Conservation (phyloP, 108 stramenopile genomes). For the Nitzschia sp. region DNA sequence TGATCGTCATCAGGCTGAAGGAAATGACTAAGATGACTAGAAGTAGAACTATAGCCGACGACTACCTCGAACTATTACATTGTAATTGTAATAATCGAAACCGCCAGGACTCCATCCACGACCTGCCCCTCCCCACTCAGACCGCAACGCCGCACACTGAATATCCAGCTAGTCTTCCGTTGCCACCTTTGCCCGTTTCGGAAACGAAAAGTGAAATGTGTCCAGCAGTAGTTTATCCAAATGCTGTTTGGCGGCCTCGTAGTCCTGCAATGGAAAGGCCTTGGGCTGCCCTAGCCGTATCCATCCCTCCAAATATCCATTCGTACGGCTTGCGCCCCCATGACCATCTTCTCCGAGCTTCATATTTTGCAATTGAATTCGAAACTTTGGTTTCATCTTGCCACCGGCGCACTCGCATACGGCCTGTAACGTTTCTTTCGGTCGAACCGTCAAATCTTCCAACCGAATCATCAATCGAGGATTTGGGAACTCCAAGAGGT, state of each 20-base stretch:
- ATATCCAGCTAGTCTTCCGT: too few species aligned
- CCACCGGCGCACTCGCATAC: conserved; percentile 60
- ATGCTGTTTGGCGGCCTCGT: conserved; percentile 3
- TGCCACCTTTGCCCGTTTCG: too few species aligned
- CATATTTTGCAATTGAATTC: background rate
- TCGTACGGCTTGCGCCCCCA: conserved; percentile 6
- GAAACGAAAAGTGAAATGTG: background rate
- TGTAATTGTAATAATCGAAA: too few species aligned
- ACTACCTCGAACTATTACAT: too few species aligned
- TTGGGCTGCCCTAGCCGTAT: background rate
- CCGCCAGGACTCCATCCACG: too few species aligned
- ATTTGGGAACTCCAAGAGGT: conserved; percentile 31
- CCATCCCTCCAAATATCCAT: conserved; percentile 13
- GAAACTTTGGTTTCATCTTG: background rate
- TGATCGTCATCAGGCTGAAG: too few species aligned
- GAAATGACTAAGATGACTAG: too few species aligned
- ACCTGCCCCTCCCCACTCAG: too few species aligned
- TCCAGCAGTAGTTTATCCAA: conserved; percentile 2
- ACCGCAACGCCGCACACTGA: too few species aligned
- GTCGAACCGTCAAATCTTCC: conserved; percentile 53
- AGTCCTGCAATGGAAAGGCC: conserved; percentile 9
- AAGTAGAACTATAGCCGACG: too few species aligned
- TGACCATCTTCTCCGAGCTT: conserved; percentile 8
- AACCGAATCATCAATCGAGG: conserved; percentile 50
- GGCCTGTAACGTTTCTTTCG: conserved; percentile 40